Conservation (phyloP, 140 eudicot species). For the Senecio squalidus region DNA sequence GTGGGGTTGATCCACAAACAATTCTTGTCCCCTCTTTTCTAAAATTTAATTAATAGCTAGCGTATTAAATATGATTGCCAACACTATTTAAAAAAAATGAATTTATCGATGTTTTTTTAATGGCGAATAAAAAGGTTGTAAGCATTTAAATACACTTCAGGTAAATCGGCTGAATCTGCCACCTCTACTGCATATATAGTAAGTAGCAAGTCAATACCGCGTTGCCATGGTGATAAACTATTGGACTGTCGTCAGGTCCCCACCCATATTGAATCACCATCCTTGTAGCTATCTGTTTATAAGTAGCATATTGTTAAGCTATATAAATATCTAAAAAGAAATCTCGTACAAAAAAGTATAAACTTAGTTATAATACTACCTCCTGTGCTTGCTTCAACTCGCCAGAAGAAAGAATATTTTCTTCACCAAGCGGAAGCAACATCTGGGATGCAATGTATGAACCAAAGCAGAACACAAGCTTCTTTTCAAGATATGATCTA, state of each 20-base stretch:
- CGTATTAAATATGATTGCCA: too few species aligned
- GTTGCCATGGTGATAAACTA: slow-evolving; percentile 68
- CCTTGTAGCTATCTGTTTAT: slow-evolving; percentile 78
- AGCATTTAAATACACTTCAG: too few species aligned
- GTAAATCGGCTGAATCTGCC: too few species aligned
- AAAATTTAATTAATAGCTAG: too few species aligned
- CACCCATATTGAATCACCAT: slow-evolving; percentile 97
- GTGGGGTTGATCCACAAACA: too few species aligned
- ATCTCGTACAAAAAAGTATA: slow-evolving; percentile 2
- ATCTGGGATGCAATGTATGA: slow-evolving; percentile 81
- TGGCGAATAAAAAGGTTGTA: too few species aligned
- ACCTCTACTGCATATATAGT: too few species aligned
- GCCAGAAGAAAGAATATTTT: slow-evolving; percentile 68
- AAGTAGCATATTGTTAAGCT: slow-evolving; percentile 11
- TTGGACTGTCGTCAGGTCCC: slow-evolving; percentile 85
- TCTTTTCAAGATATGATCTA: slow-evolving; percentile 84
- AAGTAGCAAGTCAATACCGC: slow-evolving; percentile 59
- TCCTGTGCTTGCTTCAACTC: slow-evolving; percentile 90
- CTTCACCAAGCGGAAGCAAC: slow-evolving; percentile 95
- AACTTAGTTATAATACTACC: slow-evolving; percentile 33
- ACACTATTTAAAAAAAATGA: too few species aligned
- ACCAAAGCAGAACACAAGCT: slow-evolving; percentile 91
- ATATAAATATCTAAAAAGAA: neutral
- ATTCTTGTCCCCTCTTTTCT: too few species aligned
- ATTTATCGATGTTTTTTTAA: too few species aligned